Base-by-base conservation (phyloP, 176 grass and related monocot genomes). In the Leersia perrieri region DNA sequence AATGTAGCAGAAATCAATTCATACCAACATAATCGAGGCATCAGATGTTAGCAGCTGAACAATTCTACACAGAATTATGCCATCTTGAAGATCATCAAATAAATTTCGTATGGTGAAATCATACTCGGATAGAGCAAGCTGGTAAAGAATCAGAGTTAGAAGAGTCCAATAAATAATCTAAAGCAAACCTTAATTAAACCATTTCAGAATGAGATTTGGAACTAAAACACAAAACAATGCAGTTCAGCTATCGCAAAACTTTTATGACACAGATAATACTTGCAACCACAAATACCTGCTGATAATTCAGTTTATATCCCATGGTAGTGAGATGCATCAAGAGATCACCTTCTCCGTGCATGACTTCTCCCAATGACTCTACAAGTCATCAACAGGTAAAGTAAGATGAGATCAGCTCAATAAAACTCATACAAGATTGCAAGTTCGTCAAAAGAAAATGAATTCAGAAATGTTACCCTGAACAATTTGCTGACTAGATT, bases 331-430 rank as follows among this genome's bases (percentile, higher is more conserved):
- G 85, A 82, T 93, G 91, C 57, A 44, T 78, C 61, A 93, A 58
- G 63, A 93, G 88, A 69, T 90, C 88, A 82, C 91, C 91, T 90
- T 93, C 91, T 81, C 91, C 91, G 73, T 90, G 82, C 88, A 93
- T 93, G 68, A 63, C 57, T 63, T 90, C 85, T 39, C 81, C 83
- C 79, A 93, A 85, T 74, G 82, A 88, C 45, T 93, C 91, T 93
- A 64, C 6, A 84, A 57, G 83, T 82, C n/a, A 78, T 28, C 23
- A 87, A 86, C 7, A 33, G 51, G 60, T 78, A 35, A 57, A 81
- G 66, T 10, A 73, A 44, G 60, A 53, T 12, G 79, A 64, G 22
- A 28, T 6, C 23, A 26, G 11, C 29, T 33, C 26, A 65, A 51
- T 70, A 35, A 69, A 75, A 55, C 47, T 74, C 16, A 33, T 74